phyloP scores from a whole-genome alignment of 2,329 filamentous ascomycete species.

The Neopestalotiopsis rosae region DNA sequence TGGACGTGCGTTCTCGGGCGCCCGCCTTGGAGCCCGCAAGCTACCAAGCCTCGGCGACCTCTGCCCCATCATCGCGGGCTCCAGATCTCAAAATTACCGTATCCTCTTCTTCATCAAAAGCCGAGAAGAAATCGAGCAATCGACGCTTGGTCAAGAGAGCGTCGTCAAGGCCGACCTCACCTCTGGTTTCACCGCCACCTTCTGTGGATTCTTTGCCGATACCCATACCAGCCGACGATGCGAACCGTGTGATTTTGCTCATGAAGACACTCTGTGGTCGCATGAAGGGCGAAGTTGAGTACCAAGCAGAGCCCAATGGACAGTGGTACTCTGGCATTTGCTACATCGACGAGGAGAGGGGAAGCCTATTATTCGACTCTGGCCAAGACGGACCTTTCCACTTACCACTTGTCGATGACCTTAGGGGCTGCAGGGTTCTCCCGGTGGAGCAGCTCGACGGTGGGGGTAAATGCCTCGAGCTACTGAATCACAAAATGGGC shows the following conservation, averaged over 20 bases:
- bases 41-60: constrained; percentile 44
- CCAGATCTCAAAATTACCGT: constrained; percentile 41
- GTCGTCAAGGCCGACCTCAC: constrained; percentile 63
- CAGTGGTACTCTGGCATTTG: constrained; percentile 75
- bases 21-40: constrained; percentile 48
- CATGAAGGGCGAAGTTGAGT: constrained; percentile 81
- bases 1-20: constrained; percentile 44
- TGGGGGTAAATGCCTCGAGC: constrained; percentile 56
- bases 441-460: constrained; percentile 54
- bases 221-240: constrained; percentile 69
- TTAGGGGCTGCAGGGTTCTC: constrained; percentile 75
- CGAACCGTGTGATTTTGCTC: constrained; percentile 73
- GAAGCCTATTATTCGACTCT: constrained; percentile 76
- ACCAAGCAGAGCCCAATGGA: constrained; percentile 64
- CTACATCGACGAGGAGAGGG: constrained; percentile 78
- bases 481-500: constrained; percentile 58
- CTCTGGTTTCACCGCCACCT: constrained; percentile 57
- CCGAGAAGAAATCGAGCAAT: constrained; percentile 53
- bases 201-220: constrained; percentile 65
- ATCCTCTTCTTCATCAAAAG: constrained; percentile 34
- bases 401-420: constrained; percentile 71
- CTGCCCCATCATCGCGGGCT: constrained; percentile 38
- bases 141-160: constrained; percentile 61
- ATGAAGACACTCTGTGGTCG: constrained; percentile 80
- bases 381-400: constrained; percentile 70